Evolutionary conservation across 108 stramenopile genomes (phyloP).

Genomic region (Nitzschia sp.): DNA sequence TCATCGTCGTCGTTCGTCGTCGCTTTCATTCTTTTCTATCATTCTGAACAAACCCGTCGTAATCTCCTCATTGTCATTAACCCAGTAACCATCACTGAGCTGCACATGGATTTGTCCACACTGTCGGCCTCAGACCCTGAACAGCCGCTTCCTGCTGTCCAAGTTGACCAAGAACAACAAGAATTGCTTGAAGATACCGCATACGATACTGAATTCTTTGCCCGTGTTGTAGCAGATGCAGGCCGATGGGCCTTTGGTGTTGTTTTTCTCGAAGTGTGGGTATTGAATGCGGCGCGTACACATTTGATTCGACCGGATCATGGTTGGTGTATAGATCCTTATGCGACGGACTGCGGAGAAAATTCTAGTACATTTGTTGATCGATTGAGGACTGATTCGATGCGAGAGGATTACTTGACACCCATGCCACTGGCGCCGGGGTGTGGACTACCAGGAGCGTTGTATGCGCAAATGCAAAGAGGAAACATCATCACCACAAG

Average conservation of each 20-base stretch:
- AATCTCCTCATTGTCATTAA: too few species aligned
- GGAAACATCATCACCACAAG: slow-evolving; percentile 14
- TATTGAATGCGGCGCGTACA: slow-evolving; percentile 28
- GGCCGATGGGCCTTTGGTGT: slow-evolving; percentile 49
- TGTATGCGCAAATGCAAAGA: slow-evolving; percentile 39
- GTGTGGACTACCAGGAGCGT: slow-evolving; percentile 40
- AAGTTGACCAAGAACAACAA: not conserved
- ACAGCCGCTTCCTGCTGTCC: not conserved
- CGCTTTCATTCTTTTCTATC: too few species aligned
- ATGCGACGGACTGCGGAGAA: not conserved
- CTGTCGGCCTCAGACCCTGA: too few species aligned
- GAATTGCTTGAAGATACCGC: not conserved
- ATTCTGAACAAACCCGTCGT: too few species aligned
- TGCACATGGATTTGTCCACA: too few species aligned
- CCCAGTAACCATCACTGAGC: too few species aligned
- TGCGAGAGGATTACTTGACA: slow-evolving; percentile 21
- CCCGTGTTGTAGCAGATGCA: slow-evolving; percentile 35
- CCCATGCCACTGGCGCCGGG: slow-evolving; percentile 27
- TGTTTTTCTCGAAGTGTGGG: slow-evolving; percentile 57
- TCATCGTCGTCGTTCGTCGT: too few species aligned
- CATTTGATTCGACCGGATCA: slow-evolving; percentile 31
- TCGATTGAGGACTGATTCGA: slow-evolving; percentile 23
- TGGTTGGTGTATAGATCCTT: slow-evolving; percentile 33
- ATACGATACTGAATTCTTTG: slow-evolving; percentile 34
- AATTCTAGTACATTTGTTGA: slow-evolving; percentile 5